Base-by-base conservation (phyloP, 2,329 filamentous ascomycete genomes). In the Fusarium ramigenum region DNA sequence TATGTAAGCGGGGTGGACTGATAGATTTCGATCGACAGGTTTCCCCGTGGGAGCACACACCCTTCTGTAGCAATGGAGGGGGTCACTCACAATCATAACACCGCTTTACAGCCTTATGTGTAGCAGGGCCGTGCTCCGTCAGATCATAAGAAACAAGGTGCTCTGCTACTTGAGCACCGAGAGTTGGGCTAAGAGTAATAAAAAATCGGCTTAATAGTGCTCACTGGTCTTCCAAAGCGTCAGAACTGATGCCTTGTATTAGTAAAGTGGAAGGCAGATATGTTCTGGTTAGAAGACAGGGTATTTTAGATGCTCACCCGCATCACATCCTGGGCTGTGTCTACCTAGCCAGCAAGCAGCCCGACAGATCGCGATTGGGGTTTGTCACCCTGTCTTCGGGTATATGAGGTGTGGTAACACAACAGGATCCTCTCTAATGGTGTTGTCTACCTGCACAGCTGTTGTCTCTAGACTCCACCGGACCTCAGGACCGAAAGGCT, bases 341-440 rank as follows among this genome's bases (percentile, higher is more conserved):
- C 52, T 36, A 18, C 34, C 34, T 36, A 18, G 10, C 23, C 23
- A 39, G 50, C 34, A 63, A 53, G 63, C 58, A 63, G 65, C 37
- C 65, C 60, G 68, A 69, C 58, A 72, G 71, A 74, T 77, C 68
- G 63, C 61, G 66, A 70, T 69, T 69, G 57, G 61, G 60, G 54
- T 49, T 39, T 49, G 43, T 34, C 63, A 44, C 46, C 47, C 59
- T 67, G 50, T 25, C n/a, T 43, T 52, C 28, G 28, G 34, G 39
- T 40, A 37, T 23, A 32, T 28, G 52, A 37, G 52, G 69, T 72
- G 70, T 70, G 70, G 70, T 58, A 42, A 52, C 61, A 66, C 70
- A 43, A 39, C 39, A 46, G 42, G 42, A 52, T 59, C 36, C 54
- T 59, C 23, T n/a, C 60, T 58, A 39, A 53, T 50, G 49, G 28